These are phyloP conservation scores for Hericium coralloides DNA, from an alignment of 768 basidiomycete genomes.

Conservation along the genomic window DNA sequence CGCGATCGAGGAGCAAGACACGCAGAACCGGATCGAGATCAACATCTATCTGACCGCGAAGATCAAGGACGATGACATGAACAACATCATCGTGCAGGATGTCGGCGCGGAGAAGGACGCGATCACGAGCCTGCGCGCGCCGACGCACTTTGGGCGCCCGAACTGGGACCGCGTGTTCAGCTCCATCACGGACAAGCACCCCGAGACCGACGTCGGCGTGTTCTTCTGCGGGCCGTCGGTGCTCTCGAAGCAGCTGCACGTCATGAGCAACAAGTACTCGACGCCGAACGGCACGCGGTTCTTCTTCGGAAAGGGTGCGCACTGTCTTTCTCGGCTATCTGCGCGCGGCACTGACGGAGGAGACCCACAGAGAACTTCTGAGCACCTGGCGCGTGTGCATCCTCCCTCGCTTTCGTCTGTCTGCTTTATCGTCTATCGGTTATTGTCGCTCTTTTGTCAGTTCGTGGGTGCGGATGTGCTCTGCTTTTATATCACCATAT, in stretches of 20 bases:
- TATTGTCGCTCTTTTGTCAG: neutral
- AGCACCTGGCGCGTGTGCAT: neutral
- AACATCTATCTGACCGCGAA: constrained; percentile 89
- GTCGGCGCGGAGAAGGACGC: constrained; percentile 91
- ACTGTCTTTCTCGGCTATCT: neutral
- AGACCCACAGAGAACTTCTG: constrained; percentile 15
- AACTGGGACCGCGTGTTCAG: constrained; percentile 75
- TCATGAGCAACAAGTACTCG: constrained; percentile 82
- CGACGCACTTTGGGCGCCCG: constrained; percentile 88
- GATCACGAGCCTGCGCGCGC: constrained; percentile 80
- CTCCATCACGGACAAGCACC: constrained; percentile 73
- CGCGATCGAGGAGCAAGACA: constrained; percentile 91
- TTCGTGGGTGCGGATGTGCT: neutral
- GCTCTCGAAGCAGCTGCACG: constrained; percentile 63
- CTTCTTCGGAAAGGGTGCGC: constrained; percentile 83
- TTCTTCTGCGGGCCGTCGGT: constrained; percentile 85
- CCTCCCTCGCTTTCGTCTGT: neutral
- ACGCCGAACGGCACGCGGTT: constrained; percentile 70
- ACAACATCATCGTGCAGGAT: constrained; percentile 88
- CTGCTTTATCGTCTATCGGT: neutral
- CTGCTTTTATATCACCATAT: neutral
- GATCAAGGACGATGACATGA: constrained; percentile 88
- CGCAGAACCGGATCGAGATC: constrained; percentile 80
- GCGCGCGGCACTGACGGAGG: neutral
- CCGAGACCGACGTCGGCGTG: constrained; percentile 85